Evolutionary conservation across 192 early-diverging fungal genomes (phyloP), one percentile per base, ranked within the genome.

Genomic region (Gamsiella multidivaricata): DNA sequence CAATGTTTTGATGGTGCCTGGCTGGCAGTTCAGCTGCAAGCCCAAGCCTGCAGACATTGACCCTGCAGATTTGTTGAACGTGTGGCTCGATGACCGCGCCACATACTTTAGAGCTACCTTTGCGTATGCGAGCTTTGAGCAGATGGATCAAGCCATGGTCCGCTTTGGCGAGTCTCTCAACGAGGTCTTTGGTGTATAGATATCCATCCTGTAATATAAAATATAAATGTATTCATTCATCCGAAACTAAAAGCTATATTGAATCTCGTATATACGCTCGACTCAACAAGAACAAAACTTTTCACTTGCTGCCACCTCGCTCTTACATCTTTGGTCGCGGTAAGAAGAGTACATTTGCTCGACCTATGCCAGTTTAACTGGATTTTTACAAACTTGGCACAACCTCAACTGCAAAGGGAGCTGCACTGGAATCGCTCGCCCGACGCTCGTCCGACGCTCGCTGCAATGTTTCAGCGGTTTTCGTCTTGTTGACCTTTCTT

Each of bases 51-150:
- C 25, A n/a, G 59, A 68, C 32, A 4, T 64, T 29, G 65, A 78
- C 22, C 46, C 36, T 59, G 31, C 65, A 29, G 65, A 78, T 29
- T 31, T 64, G 32, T 5, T 57, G 52, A 52, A 52, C n/a, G 18
- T 36, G 11, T 74, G 71, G 17, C 80, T 82, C 34, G 84, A 81
- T n/a, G 73, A 73, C 1, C 70, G 81, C 50, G 79, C 82, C 31
- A 86, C 86, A 2, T 90, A 86, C 46, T 65, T 91, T 58, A 81
- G 90, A n/a, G 90, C 89, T 4, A 83, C 88, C 0, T 91, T 85
- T 58, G 88, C 90, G 36, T 86, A 82, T 52, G 90, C 89, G 8
- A 76, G 81, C 14, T 68, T 82, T 31, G 81, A 83, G 34, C 61
- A 89, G 43, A 88, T 91, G 70, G 85, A 87, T n/a, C 55, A 69